These are phyloP conservation scores for Begonia loranthoides DNA, from an alignment of 306 rosid species.

Conservation along the genomic window DNA sequence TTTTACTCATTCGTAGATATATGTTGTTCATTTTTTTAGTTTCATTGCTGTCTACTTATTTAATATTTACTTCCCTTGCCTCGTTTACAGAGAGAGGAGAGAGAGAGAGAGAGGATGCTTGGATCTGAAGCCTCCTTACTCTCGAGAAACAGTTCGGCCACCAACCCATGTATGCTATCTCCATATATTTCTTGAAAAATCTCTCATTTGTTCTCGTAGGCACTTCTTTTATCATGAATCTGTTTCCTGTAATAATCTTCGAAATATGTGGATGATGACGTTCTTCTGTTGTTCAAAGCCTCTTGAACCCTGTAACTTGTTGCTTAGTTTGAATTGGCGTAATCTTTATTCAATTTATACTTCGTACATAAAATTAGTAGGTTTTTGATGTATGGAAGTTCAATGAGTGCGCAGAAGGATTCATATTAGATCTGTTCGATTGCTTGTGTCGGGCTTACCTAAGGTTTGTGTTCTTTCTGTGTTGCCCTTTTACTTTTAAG, in stretches of 20 bases:
- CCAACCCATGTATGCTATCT: slow-evolving; percentile 48
- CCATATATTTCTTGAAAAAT: background rate
- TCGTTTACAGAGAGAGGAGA: slow-evolving; percentile 11
- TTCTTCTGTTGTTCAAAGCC: background rate
- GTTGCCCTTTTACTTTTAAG: slow-evolving; percentile 13
- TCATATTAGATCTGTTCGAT: slow-evolving; percentile 72
- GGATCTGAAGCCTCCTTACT: slow-evolving; percentile 34
- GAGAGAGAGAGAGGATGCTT: slow-evolving; percentile 31
- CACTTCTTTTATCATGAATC: slow-evolving; percentile 12
- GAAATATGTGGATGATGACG: background rate
- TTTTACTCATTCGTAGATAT: too few relatives aligned
- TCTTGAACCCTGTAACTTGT: background rate
- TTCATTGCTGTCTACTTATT: too few relatives aligned
- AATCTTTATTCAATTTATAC: too few relatives aligned
- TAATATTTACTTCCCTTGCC: slow-evolving; percentile 10
- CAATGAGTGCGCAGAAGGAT: slow-evolving; percentile 71
- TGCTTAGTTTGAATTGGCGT: slow-evolving; percentile 10
- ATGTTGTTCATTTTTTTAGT: too few relatives aligned
- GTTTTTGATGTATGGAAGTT: slow-evolving; percentile 19
- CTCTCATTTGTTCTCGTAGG: background rate
- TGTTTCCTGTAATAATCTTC: slow-evolving; percentile 5
- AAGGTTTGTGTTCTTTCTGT: slow-evolving; percentile 31
- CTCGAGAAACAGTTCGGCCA: slow-evolving; percentile 25
- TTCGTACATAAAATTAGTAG: too few relatives aligned
- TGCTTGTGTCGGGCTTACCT: slow-evolving; percentile 44